These are phyloP conservation scores for Medicago truncatula DNA, from an alignment of 306 rosid genomes.

Conservation along the genomic window MtrunA17r5.0-ANR NC_053043.1:37968001-37968500, in stretches of 20 bases:
- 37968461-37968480: constrained; percentile 66
- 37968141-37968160: constrained; percentile 89
- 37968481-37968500: constrained; percentile 34
- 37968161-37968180: constrained; percentile 94
- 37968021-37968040: constrained; percentile 63
- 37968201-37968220: not conserved
- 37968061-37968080: constrained; percentile 37
- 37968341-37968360: constrained; percentile 71
- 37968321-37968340: constrained; percentile 96
- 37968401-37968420: no score
- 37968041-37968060: constrained; percentile 60
- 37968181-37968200: constrained; percentile 32
- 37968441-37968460: constrained; percentile 69
- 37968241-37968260: not conserved
- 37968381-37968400: constrained; percentile 56
- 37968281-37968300: no score
- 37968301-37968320: constrained; percentile 93
- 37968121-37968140: constrained; percentile 81
- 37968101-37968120: constrained; percentile 53
- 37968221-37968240: not conserved
- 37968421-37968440: constrained; percentile 48
- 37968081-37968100: constrained; percentile 51
- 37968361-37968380: constrained; percentile 63
- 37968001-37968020: constrained; percentile 84
- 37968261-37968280: no score